Conservation (phyloP, 2,329 filamentous ascomycete genomes). For the Calonectria naviculata region DNA sequence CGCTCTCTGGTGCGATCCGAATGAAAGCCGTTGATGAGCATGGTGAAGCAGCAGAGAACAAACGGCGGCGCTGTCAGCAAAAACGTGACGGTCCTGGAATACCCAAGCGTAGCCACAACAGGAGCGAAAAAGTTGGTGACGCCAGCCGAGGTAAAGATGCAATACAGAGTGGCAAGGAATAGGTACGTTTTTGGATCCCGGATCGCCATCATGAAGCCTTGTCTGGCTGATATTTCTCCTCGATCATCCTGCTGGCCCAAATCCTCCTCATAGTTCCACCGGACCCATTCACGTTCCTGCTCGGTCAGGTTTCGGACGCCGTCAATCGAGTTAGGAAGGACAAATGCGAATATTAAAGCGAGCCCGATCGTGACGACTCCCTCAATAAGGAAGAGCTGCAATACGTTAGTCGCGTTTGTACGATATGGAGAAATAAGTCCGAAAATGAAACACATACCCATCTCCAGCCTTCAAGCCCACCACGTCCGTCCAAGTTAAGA, state of each 20-base stretch:
- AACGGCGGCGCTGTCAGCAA: not conserved
- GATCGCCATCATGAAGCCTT: conserved; percentile 34
- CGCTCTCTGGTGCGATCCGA: not conserved
- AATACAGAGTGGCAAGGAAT: conserved; percentile 10
- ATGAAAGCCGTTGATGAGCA: not conserved
- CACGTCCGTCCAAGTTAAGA: conserved; percentile 10
- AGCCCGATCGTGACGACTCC: conserved; percentile 10
- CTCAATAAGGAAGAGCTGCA: conserved; percentile 19
- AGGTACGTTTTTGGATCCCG: conserved; percentile 16
- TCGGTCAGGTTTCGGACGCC: not conserved
- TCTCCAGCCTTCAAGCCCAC: conserved; percentile 16
- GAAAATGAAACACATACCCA: not conserved
- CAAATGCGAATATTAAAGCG: conserved; percentile 10
- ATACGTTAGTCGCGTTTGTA: not conserved
- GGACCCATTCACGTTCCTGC: conserved; percentile 11
- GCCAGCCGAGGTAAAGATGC: conserved; percentile 13
- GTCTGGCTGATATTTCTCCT: conserved; percentile 26
- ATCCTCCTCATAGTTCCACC: conserved; percentile 13
- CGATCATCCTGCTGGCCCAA: conserved; percentile 10
- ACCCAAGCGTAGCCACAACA: conserved; percentile 11
- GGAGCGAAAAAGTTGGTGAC: conserved; percentile 17
- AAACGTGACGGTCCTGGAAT: conserved; percentile 10
- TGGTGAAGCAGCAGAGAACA: not conserved
- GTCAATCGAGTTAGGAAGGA: conserved; percentile 15
- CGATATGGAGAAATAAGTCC: not conserved